Percentiles rank a stretch among this genome's conserved stretches.
These are phyloP conservation scores for Corchorus olitorius DNA, from an alignment of 345 rosid species.

Conservation along the genomic window DNA sequence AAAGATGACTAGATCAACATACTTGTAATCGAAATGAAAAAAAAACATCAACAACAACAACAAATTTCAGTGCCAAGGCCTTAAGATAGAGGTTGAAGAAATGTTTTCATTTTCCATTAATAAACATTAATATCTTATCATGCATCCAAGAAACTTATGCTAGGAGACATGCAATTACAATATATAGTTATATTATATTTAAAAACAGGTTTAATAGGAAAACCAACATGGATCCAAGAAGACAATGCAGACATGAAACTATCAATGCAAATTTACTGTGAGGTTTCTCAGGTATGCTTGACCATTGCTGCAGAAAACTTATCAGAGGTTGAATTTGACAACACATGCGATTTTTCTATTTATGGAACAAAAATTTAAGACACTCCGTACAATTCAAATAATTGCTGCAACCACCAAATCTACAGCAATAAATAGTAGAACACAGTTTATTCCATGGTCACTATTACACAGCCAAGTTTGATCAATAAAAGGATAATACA, in stretches of 20 bases:
- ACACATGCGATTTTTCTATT: neutral
- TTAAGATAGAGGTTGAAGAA: neutral
- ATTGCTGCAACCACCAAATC: neutral
- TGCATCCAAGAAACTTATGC: neutral
- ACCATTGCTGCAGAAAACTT: neutral
- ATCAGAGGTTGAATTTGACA: neutral
- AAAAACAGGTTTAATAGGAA: conserved; percentile 2
- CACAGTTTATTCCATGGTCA: neutral
- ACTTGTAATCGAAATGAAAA: neutral
- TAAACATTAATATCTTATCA: neutral
- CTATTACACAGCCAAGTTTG: neutral
- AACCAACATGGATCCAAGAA: neutral
- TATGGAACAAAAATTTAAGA: neutral
- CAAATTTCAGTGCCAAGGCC: neutral
- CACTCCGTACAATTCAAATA: neutral
- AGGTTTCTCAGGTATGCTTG: neutral
- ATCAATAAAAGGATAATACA: neutral
- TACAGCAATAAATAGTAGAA: neutral
- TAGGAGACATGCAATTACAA: conserved; percentile 1
- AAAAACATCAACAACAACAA: neutral
- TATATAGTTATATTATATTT: neutral
- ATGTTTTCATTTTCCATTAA: neutral
- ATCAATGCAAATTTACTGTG: neutral
- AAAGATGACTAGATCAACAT: neutral
- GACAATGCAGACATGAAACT: neutral